A percentile compares a stretch with the other conserved stretches of the same genome.
These are phyloP conservation scores for Lepidium didymum DNA, from an alignment of 345 rosid species.

Conservation along the genomic window DNA sequence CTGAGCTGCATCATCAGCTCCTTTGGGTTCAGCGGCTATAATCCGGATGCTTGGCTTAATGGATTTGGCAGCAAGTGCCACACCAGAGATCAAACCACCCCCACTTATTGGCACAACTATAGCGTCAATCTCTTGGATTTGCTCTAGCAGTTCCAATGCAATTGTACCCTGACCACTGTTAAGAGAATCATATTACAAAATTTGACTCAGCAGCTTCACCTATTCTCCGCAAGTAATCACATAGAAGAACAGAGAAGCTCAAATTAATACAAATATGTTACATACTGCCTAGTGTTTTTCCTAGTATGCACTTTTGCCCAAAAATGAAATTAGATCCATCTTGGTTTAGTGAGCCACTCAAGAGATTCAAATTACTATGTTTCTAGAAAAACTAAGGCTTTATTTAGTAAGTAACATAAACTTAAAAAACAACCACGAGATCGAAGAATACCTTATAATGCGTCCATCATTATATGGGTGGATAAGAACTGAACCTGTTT, in stretches of 20 bases:
- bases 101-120: slow-evolving; percentile 89
- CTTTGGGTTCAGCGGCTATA: slow-evolving; percentile 80
- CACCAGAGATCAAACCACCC: slow-evolving; percentile 84
- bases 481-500: slow-evolving; percentile 75
- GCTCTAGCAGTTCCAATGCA: slow-evolving; percentile 77
- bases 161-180: slow-evolving; percentile 89
- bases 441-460: slow-evolving; percentile 55
- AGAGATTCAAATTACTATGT: not conserved
- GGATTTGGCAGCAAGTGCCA: slow-evolving; percentile 88
- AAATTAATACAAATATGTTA: not conserved
- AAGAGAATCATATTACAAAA: not conserved
- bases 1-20: slow-evolving; percentile 87
- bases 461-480: slow-evolving; percentile 77
- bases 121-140: slow-evolving; percentile 56
- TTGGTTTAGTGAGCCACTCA: not conserved
- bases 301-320: not conserved
- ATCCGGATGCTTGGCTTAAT: slow-evolving; percentile 68
- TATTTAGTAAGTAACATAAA: not conserved
- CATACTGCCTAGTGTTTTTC: not conserved
- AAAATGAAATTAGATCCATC: not conserved
- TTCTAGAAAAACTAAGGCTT: not conserved
- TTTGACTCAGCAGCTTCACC: not conserved
- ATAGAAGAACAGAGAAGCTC: not conserved
- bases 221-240: not conserved
- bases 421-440: not conserved